phyloP scores from a whole-genome alignment of 2,329 filamentous ascomycete genomes.

The Emmonsiellopsis sp. region DNA sequence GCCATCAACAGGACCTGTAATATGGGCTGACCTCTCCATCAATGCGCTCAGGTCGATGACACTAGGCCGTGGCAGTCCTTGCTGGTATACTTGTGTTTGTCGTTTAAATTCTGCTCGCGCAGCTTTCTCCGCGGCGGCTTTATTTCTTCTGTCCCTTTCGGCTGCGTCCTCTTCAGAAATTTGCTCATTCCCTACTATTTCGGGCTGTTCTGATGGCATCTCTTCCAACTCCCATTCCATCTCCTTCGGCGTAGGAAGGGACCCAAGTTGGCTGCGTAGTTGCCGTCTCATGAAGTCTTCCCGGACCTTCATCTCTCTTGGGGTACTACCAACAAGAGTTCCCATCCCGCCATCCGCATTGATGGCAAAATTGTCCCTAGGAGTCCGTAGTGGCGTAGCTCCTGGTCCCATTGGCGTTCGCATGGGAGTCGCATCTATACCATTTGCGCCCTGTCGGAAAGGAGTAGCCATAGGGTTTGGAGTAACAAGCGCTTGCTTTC shows the following conservation, averaged over 20 bases:
- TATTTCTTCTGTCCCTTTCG: constrained; percentile 63
- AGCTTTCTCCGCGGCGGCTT: constrained; percentile 52
- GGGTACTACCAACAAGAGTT: constrained; percentile 63
- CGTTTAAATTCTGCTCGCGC: constrained; percentile 64
- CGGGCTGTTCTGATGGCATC: constrained; percentile 70
- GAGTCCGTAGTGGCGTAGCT: constrained; percentile 78
- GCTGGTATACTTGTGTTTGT: constrained; percentile 86
- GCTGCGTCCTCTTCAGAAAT: constrained; percentile 58
- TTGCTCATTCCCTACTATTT: constrained; percentile 42
- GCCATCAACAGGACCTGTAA: constrained; percentile 55
- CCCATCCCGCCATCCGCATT: constrained; percentile 61
- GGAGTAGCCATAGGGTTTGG: constrained; percentile 95
- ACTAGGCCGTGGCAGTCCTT: constrained; percentile 65
- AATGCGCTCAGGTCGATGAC: constrained; percentile 62
- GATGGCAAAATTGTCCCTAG: constrained; percentile 75
- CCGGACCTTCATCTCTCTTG: constrained; percentile 62
- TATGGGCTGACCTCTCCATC: constrained; percentile 50
- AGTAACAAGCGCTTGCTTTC: constrained; percentile 73
- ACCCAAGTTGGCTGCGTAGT: constrained; percentile 56
- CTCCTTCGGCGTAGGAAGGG: constrained; percentile 85
- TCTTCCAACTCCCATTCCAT: constrained; percentile 84
- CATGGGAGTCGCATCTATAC: constrained; percentile 57
- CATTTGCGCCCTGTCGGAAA: constrained; percentile 54
- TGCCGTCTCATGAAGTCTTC: constrained; percentile 60
- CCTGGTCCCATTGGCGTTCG: constrained; percentile 53